Base-by-base conservation (phyloP, 1,139 yeast species). In the Kurtzmaniella quercitrusa region DNA sequence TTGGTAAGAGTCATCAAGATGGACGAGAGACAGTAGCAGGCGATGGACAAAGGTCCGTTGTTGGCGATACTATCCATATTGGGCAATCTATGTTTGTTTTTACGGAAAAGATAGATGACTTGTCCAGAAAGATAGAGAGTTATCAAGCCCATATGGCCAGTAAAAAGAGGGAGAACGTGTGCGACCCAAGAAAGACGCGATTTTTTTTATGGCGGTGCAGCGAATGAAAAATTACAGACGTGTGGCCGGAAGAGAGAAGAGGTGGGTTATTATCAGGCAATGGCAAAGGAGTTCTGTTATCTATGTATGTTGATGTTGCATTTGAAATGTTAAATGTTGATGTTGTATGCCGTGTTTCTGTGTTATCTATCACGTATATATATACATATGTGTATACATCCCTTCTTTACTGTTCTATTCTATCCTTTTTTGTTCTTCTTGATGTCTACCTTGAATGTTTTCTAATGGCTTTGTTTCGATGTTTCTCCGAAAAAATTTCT, bases 1-100 rank as follows among this genome's bases (percentile, higher is more conserved):
- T 93, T 93, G 49, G 98, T 91, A 50, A 91, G 88, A n/a, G 98
- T 93, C 98, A 93, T 93, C 66, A 91, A 70, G 57, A 93, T 91
- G 19, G 98, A 93, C 25, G 98, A 86, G 47, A 79, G 76, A 75
- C 98, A 93, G 79, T 93, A 93, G 37, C 89, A 78, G 50, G 83
- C 66, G 56, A 91, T 88, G 45, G 97, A 90, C 54, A 88, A 75
- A 17, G 94, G 91, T 23, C 93, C 95, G 48, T 89, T 83, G 74
- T 89, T 89, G 56, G 81, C 85, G 42, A 84, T 57, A 44, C 34
- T 45, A 34, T 46, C 46, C 46, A 43, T 43, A 14, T 18, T 42
- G 41, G 21, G 17, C 14, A 41, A 19, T 29, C 37, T 29, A 23
- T 29, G 27, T 38, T 38, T 47, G 48, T 49, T 54, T 57, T 63